A percentile compares a stretch with the other conserved stretches of the same genome.
Evolutionary conservation across 2,329 filamentous ascomycete genomes (phyloP).

Genomic region (Colletotrichum lentis): DNA sequence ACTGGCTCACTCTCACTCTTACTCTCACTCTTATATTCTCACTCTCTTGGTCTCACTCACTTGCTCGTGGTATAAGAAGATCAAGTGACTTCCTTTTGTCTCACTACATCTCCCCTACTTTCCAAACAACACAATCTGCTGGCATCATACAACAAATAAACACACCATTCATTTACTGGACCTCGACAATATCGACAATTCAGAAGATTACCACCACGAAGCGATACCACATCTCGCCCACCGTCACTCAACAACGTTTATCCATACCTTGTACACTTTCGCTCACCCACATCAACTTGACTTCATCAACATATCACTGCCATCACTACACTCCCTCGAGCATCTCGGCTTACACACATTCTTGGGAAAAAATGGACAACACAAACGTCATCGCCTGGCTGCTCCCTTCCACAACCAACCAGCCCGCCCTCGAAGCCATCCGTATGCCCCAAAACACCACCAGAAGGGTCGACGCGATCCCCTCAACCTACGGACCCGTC

Average conservation of each 20-base stretch:
- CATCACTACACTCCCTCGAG: not conserved
- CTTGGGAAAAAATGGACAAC: conserved; percentile 25
- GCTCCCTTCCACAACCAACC: conserved; percentile 36
- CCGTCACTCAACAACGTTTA: conserved; percentile 18
- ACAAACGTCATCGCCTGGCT: conserved; percentile 39
- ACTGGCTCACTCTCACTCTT: conserved; percentile 13
- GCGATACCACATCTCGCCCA: not conserved
- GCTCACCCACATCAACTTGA: not conserved
- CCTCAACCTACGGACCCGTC: conserved; percentile 21
- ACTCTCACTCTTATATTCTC: not conserved
- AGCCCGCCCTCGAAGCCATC: conserved; percentile 33
- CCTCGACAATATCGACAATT: conserved; percentile 13
- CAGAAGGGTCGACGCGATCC: conserved; percentile 29
- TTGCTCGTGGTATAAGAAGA: conserved; percentile 30
- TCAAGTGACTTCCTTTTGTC: conserved; percentile 28
- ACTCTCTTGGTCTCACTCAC: not conserved
- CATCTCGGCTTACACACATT: too few species aligned
- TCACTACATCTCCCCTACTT: not conserved
- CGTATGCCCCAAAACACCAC: conserved; percentile 32
- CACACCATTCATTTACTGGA: conserved; percentile 18
- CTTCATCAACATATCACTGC: conserved; percentile 3
- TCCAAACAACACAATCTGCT: conserved; percentile 12
- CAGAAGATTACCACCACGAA: not conserved
- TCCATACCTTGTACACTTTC: not conserved
- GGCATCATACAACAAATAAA: conserved; percentile 5